Conservation (phyloP, 31 red algal species). For the Endocladia muricata region DNA sequence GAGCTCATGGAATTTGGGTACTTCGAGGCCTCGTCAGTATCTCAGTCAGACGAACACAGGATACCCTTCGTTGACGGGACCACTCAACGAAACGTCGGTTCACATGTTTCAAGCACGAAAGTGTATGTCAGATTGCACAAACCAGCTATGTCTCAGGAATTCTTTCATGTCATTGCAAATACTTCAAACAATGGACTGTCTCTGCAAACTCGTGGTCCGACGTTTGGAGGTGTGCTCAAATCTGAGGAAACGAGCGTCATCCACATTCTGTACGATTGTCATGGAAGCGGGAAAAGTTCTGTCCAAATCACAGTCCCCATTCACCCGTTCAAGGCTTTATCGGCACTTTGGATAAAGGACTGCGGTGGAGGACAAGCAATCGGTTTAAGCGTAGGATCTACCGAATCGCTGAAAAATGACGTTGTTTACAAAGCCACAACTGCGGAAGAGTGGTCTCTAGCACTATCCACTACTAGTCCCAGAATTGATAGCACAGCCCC, state of each 20-base stretch:
- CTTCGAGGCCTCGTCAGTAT: conserved; percentile 24
- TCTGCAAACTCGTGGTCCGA: conserved; percentile 24
- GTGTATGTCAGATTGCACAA: conserved; percentile 28
- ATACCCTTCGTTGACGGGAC: conserved; percentile 16
- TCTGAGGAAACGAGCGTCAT: conserved; percentile 21
- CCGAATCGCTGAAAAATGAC: not conserved
- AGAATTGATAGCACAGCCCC: conserved; percentile 20
- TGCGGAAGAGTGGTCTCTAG: conserved; percentile 16
- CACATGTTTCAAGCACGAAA: conserved; percentile 49
- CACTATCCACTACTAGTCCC: conserved; percentile 16
- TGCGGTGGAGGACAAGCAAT: conserved; percentile 48
- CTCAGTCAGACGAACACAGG: conserved; percentile 6
- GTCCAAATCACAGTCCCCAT: conserved; percentile 37
- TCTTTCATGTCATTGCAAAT: conserved; percentile 54
- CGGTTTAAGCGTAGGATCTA: conserved; percentile 39
- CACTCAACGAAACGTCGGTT: conserved; percentile 12
- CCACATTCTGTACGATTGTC: conserved; percentile 55
- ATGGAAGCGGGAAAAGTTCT: conserved; percentile 23
- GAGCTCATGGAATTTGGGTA: conserved; percentile 51
- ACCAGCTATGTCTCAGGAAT: conserved; percentile 58
- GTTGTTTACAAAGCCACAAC: conserved; percentile 35
- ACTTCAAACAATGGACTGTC: conserved; percentile 16
- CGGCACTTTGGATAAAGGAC: conserved; percentile 48
- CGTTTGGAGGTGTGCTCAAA: conserved; percentile 56
- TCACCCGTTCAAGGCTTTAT: conserved; percentile 29